Evolutionary conservation across 1,284 basidiomycete species (phyloP), one percentile per base, ranked within the genome.

Genomic region (Ustilago xerochloae): DNA sequence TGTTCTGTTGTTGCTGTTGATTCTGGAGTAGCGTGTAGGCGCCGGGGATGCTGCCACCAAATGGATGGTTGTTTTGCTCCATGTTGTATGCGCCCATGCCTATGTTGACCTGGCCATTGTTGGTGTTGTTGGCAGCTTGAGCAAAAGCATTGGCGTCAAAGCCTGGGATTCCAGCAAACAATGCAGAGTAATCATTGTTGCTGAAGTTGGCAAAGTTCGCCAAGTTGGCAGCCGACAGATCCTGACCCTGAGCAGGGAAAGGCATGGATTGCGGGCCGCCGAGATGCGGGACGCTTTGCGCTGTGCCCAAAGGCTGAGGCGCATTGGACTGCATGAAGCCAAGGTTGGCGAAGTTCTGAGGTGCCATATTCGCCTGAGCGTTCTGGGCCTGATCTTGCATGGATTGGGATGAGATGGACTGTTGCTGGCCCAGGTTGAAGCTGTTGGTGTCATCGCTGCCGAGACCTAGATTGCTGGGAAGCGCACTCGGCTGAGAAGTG

Each of bases 211-310:
- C 59, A 54, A 69, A 69, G 29, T 55, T 54, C 24, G 59, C 69
- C 43, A 72, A 20, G 18, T 63, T 59, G 39, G 63, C 55, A 6
- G 41, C 46, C 0, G 60, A 54, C 32, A 61, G 33, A 10, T 66
- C 53, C 6, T 65, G 63, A 4, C 39, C 56, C 29, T 62, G 58
- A 8, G 77, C 66, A 2, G 77, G 77, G 58, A 79, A 79, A 12
- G 77, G 77, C 77, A 79, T 79, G 20, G 70, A 74, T 50, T 79
- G 77, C 30, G 77, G 77, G 7, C 77, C 77, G 30, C 77, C 77
- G 5, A 79, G 71, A 48, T 79, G 77, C 12, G 77, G 69, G 22
- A 76, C 60, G 35, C 66, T 71, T 50, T 76, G 74, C 7, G 68
- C 59, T 1, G 65, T 60, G 18, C 77, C 77, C 2, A 79, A 48